Base-by-base conservation (phyloP, 306 rosid species). In the Acacia crassicarpa region DNA sequence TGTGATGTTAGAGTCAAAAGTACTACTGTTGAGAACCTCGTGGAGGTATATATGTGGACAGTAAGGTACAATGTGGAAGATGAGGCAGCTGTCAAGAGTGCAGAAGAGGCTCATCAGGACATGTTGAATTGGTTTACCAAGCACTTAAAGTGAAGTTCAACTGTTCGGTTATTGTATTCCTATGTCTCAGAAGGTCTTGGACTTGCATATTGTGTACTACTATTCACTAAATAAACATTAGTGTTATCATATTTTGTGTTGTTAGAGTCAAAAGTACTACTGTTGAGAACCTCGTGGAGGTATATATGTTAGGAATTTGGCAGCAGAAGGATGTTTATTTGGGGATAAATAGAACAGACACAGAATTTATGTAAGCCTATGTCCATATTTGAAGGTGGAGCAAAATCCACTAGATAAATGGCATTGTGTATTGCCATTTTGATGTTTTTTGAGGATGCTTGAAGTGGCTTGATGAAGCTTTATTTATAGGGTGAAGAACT, bases 61-160 rank as follows among this genome's bases (percentile, higher is more conserved):
- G 72, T 87, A 78, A 67, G 86, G 85, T 91, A 88, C 84, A 81
- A 70, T 35, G 84, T 44, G 71, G 89, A 88, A 71, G 91, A 91
- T 61, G 83, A 86, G 78, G 78, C 44, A 12, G 86, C 88, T 49
- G 85, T 81, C 25, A 89, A 89, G 81, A 44, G 77, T 67, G 97
- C 97, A 5, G 86, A 88, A 66, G 95, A 92, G 83, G 92, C 95
- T 23, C 97, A 92, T 68, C 49, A 78, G 48, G 84, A 91, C 87
- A 53, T 89, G 92, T 80, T 91, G 86, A 89, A 82, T 41, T 92
- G 97, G 92, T 86, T 91, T 67, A 51, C 81, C 63, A 84, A 85
- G 78, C 71, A 89, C 82, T 75, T 84, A 81, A 87, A 84, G 84
- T 83, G 85, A 85, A 67, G 49, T 5, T 49, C 45, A 44, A 61